A percentile compares a stretch with the other conserved stretches of the same genome.
phyloP scores from a whole-genome alignment of 2,329 filamentous ascomycete genomes.

The Colletotrichum theobromicola region DNA sequence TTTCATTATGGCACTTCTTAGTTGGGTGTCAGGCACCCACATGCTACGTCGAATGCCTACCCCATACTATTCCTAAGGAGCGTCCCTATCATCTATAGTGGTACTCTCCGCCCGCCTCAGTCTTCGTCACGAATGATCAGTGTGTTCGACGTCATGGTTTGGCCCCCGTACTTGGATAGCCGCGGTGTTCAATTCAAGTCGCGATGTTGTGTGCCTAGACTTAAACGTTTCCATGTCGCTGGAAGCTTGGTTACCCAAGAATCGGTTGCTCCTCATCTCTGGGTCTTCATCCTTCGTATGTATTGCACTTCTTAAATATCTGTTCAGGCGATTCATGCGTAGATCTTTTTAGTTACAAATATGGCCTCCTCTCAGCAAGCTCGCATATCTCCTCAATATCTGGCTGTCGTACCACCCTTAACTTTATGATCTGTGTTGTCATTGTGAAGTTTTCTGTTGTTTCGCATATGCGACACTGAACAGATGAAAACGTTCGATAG shows the following conservation, averaged over 20 bases:
- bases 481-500: neutral
- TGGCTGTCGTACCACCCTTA: neutral
- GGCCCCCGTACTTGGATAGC: neutral
- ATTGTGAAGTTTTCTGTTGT: too few species aligned
- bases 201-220: neutral
- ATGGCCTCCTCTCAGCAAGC: accelerated
- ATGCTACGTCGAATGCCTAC: neutral
- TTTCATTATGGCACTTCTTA: neutral
- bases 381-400: neutral
- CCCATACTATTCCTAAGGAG: neutral
- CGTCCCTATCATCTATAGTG: neutral
- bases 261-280: too few species aligned
- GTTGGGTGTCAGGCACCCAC: neutral
- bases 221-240: neutral
- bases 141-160: neutral
- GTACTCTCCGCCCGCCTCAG: neutral
- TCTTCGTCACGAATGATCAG: neutral
- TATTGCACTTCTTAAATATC: too few species aligned
- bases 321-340: too few species aligned
- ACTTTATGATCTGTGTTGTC: neutral
- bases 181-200: neutral
- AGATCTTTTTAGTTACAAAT: neutral
- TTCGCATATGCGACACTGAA: too few species aligned
- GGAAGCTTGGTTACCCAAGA: too few species aligned
- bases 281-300: too few species aligned